Percentiles rank a stretch among this genome's conserved stretches.
phyloP scores from a whole-genome alignment of 2,329 filamentous ascomycete species.

The Fusarium neocosmosporiellum region DNA sequence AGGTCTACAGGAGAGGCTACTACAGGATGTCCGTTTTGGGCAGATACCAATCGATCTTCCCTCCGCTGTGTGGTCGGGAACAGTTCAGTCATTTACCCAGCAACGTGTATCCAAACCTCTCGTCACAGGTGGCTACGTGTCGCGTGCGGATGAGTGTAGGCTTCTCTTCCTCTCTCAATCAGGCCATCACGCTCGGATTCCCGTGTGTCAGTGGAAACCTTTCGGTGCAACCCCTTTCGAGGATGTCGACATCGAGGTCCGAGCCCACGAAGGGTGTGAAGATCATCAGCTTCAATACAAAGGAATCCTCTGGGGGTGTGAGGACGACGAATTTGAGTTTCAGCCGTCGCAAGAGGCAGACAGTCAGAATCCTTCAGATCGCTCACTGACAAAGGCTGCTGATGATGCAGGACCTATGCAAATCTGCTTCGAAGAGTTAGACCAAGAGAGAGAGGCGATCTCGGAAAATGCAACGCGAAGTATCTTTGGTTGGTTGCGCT shows the following conservation, averaged over 20 bases:
- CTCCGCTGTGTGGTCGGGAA: slow-evolving; percentile 44
- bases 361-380: too few relatives aligned
- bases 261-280: slow-evolving; percentile 39
- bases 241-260: slow-evolving; percentile 46
- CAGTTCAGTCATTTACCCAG: slow-evolving; percentile 44
- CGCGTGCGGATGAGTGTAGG: slow-evolving; percentile 44
- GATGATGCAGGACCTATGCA: neutral
- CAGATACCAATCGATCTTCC: slow-evolving; percentile 42
- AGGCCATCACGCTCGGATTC: slow-evolving; percentile 31
- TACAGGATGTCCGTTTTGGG: slow-evolving; percentile 36
- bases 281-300: slow-evolving; percentile 40
- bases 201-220: slow-evolving; percentile 45
- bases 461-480: slow-evolving; percentile 46
- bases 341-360: too few relatives aligned
- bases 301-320: slow-evolving; percentile 31
- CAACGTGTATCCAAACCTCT: slow-evolving; percentile 27
- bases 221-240: slow-evolving; percentile 43
- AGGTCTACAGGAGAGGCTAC: slow-evolving; percentile 27
- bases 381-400: too few relatives aligned
- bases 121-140: slow-evolving; percentile 18
- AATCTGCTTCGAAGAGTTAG: slow-evolving; percentile 10
- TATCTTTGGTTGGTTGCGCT: slow-evolving; percentile 46
- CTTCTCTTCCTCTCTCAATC: slow-evolving; percentile 44
- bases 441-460: slow-evolving; percentile 26
- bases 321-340: too few relatives aligned